Evolutionary conservation across 1,284 basidiomycete species (phyloP).

Genomic region (Rhodofomes roseus): DNA sequence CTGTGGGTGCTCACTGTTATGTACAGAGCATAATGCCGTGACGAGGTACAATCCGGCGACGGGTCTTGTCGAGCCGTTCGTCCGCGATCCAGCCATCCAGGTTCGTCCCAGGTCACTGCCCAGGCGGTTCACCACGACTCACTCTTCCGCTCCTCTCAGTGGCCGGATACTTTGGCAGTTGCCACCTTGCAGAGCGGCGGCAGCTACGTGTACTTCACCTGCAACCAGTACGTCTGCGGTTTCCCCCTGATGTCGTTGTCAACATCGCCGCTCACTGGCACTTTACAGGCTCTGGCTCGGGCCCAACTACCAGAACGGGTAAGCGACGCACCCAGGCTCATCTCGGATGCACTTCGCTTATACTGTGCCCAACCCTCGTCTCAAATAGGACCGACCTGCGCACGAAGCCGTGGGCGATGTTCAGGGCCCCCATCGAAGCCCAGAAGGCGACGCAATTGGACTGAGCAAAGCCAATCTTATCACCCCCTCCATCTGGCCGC

Average conservation of each 20-base stretch:
- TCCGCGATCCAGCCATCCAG: constrained; percentile 26
- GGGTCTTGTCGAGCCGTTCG: constrained; percentile 24
- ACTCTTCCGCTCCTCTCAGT: background rate
- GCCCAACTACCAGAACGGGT: constrained; percentile 23
- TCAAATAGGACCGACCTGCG: constrained; percentile 9
- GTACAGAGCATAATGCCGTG: constrained; percentile 25
- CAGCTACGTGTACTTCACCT: constrained; percentile 16
- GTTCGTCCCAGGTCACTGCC: background rate
- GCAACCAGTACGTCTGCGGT: constrained; percentile 15
- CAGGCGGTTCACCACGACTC: no score
- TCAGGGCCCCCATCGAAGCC: constrained; percentile 10
- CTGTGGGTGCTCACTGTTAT: no score
- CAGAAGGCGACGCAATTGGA: constrained; percentile 7
- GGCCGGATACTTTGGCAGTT: constrained; percentile 18
- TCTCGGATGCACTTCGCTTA: background rate
- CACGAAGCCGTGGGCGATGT: constrained; percentile 11
- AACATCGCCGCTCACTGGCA: background rate
- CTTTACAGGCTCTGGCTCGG: constrained; percentile 18
- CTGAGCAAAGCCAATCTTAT: background rate
- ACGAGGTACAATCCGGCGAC: constrained; percentile 23
- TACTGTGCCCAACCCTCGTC: background rate
- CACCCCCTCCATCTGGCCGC: no score
- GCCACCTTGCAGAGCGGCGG: constrained; percentile 12
- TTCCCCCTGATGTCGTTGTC: background rate
- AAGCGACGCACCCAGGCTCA: background rate